Percentiles rank a stretch among this genome's conserved stretches.
Evolutionary conservation across 768 basidiomycete genomes (phyloP).

Genomic region (Psilocybe cubensis): DNA sequence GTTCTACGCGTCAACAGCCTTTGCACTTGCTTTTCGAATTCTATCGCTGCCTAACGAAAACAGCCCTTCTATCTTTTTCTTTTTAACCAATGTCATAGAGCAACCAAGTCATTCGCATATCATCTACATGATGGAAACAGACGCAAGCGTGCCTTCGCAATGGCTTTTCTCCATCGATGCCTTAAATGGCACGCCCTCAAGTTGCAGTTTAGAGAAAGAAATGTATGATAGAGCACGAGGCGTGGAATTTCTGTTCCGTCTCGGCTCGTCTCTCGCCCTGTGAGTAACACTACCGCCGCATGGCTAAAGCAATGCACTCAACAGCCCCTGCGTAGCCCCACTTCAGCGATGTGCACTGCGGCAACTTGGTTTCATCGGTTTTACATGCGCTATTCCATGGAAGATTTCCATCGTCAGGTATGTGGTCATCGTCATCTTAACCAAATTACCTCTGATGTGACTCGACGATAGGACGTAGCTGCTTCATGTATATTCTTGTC

Average conservation of each 20-base stretch:
- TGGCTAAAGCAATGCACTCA: constrained; percentile 8
- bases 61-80: not conserved
- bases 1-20: too few species aligned
- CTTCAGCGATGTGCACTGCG: constrained; percentile 83
- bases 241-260: constrained; percentile 83
- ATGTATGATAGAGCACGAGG: constrained; percentile 81
- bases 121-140: constrained; percentile 4
- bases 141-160: constrained; percentile 45
- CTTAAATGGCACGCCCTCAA: constrained; percentile 61
- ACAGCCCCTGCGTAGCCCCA: constrained; percentile 52
- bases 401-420: constrained; percentile 82
- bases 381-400: constrained; percentile 86
- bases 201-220: constrained; percentile 64
- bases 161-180: constrained; percentile 74
- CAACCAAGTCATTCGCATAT: not conserved
- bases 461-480: constrained; percentile 67
- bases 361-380: constrained; percentile 92
- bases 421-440: constrained; percentile 19
- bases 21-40: too few species aligned
- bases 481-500: constrained; percentile 87
- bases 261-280: constrained; percentile 79
- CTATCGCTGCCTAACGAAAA: too few species aligned
- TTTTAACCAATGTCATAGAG: not conserved
- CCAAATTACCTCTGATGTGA: constrained; percentile 15
- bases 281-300: constrained; percentile 43